Evolutionary conservation across 148 eudicot genomes (phyloP), one percentile per base, ranked within the genome.

Genomic region (Mesembryanthemum crystallinum): DNA sequence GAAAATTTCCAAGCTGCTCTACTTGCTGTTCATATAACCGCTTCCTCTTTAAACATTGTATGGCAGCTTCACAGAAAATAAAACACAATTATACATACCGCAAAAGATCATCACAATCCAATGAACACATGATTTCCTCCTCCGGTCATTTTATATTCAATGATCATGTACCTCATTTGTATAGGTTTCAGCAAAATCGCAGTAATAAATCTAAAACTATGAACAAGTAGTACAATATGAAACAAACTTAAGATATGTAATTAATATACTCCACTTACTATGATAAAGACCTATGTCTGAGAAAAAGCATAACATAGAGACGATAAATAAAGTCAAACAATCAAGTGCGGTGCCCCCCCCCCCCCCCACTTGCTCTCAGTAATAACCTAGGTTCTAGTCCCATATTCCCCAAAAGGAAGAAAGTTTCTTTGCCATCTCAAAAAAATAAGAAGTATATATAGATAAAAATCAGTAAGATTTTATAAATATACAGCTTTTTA

Each of bases 11-110:
- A 71, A 91, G 89, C 84, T 88, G 87, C 82, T 93, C 96, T 71
- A 93, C 69, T 83, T 91, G 91, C 49, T 91, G 97, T 79, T 93
- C 98, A 63, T 88, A 89, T 24, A 91, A 81, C 78, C 83, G 88
- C 83, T 91, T 93, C 87, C 87, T 85, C 90, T 93, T 93, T 74
- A 93, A 79, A 83, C 97, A 93, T 85, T 87, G 91, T 66, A 91
- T 91, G 35, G 98, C 97, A 70, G 94, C 98, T 91, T 73, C 74
- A 79, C 52, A 73, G 18, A 17, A 59, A 47, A 73, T 6, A 58
- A 51, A 35, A 35, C 3, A 35, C 3, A 35, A 35, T 6, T 35
- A 35, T 35, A 60, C n/a, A 67, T 12, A 14, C n/a, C 1, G 8
- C 37, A 43, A 20, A 67, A 35, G 12, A 24, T 21, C 12, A 57